A percentile compares a stretch with the other conserved stretches of the same genome.
Conservation (phyloP, 805 yeast species). For the Wickerhamiella bombiphila region DNA sequence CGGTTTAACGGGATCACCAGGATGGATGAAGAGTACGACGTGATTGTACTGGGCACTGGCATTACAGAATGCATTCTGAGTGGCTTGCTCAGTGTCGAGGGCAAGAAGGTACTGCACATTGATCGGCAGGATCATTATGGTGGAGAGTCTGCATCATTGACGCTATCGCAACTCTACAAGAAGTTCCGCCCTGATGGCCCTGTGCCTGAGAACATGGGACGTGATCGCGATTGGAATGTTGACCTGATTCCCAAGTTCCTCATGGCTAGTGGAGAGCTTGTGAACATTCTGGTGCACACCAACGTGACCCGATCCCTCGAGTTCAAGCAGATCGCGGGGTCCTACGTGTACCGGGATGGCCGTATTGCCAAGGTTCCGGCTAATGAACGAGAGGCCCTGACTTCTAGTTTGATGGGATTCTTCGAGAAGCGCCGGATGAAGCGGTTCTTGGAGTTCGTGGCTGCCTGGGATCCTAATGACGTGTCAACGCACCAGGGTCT, state of each 20-base stretch:
- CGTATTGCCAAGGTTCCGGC: constrained; percentile 91
- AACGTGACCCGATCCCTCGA: constrained; percentile 92
- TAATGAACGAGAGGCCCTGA: constrained; percentile 77
- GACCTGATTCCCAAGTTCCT: constrained; percentile 92
- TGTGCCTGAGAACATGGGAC: constrained; percentile 50
- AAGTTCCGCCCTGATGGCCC: constrained; percentile 63
- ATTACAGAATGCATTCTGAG: constrained; percentile 91
- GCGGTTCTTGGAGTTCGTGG: constrained; percentile 77
- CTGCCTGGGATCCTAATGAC: constrained; percentile 65
- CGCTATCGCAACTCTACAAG: constrained; percentile 40
- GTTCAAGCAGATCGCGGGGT: constrained; percentile 92
- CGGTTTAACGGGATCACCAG: constrained; percentile 7
- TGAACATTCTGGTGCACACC: constrained; percentile 88
- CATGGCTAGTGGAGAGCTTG: constrained; percentile 96
- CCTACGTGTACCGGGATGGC: constrained; percentile 82
- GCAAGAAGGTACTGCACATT: constrained; percentile 91
- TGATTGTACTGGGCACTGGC: constrained; percentile 89
- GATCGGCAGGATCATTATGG: constrained; percentile 96
- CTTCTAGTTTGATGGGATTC: constrained; percentile 85
- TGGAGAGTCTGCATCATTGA: constrained; percentile 31
- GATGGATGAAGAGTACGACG: constrained; percentile 96
- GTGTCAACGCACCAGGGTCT: constrained; percentile 67
- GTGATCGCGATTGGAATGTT: constrained; percentile 91
- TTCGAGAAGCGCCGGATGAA: constrained; percentile 94
- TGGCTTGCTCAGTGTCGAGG: constrained; percentile 91